Percentiles rank a stretch among this genome's conserved stretches.
These are phyloP conservation scores for Leishmania turanica DNA, from an alignment of 208 protist genomes.

Conservation along the genomic window DNA sequence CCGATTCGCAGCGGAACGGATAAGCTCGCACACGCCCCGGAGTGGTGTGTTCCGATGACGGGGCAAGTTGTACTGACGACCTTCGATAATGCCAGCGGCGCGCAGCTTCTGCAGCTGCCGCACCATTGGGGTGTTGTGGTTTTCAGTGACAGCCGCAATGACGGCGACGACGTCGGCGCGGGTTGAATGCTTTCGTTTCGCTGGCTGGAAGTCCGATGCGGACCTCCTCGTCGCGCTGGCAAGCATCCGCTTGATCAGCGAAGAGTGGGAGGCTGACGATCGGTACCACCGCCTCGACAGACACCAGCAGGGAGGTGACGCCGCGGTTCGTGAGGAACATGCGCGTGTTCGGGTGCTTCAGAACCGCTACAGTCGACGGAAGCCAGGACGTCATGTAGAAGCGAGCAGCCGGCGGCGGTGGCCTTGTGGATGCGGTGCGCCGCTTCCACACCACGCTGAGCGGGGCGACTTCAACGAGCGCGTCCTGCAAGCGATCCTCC, in stretches of 20 bases:
- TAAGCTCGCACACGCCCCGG: conserved; percentile 38
- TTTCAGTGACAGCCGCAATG: conserved; percentile 19
- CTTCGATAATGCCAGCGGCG: conserved; percentile 53
- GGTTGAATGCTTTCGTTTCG: conserved; percentile 36
- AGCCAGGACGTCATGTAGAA: conserved; percentile 36
- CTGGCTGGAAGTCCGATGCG: conserved; percentile 40
- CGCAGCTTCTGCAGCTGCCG: conserved; percentile 32
- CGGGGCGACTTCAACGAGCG: conserved; percentile 28
- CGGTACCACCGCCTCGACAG: conserved; percentile 44
- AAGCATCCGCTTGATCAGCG: conserved; percentile 59
- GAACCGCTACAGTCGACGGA: conserved; percentile 35
- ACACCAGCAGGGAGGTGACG: conserved; percentile 46
- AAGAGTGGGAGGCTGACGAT: conserved; percentile 55
- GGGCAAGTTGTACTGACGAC: conserved; percentile 49
- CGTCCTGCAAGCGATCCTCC: conserved; percentile 28
- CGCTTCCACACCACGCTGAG: conserved; percentile 64
- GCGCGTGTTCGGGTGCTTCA: conserved; percentile 47
- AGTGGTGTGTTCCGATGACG: conserved; percentile 26
- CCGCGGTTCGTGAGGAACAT: conserved; percentile 58
- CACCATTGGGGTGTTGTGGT: conserved; percentile 11
- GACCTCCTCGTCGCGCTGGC: conserved; percentile 51
- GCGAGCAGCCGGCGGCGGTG: neutral
- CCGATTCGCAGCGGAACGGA: conserved; percentile 9
- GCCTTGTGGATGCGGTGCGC: neutral
- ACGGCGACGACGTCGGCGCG: conserved; percentile 28